Percentiles rank a stretch among this genome's conserved stretches.
These are phyloP conservation scores for Leavenworthia alabamica DNA, from an alignment of 345 rosid genomes.

Conservation along the genomic window DNA sequence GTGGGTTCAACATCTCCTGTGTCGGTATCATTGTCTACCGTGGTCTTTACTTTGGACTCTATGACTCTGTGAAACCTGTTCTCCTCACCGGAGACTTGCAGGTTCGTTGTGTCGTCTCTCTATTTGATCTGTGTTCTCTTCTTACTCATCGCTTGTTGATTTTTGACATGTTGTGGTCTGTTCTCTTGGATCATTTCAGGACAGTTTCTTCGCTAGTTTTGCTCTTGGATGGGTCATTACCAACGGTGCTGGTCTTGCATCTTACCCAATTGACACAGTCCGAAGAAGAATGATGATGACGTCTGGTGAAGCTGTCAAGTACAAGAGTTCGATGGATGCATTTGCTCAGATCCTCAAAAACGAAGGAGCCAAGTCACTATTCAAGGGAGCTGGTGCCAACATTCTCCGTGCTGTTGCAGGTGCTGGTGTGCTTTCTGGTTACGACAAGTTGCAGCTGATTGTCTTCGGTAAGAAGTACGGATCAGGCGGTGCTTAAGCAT, in stretches of 20 bases:
- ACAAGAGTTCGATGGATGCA: conserved; percentile 70
- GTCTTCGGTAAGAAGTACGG: conserved; percentile 79
- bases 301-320: conserved; percentile 83
- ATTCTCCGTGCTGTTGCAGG: conserved; percentile 83
- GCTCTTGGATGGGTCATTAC: conserved; percentile 83
- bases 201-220: conserved; percentile 83
- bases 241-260: conserved; percentile 77
- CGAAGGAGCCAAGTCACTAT: conserved; percentile 73
- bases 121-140: not conserved
- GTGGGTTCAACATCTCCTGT: conserved; percentile 79
- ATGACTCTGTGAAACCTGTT: conserved; percentile 78
- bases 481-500: conserved; percentile 53
- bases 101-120: conserved; percentile 32
- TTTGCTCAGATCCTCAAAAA: conserved; percentile 68
- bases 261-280: conserved; percentile 80
- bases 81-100: conserved; percentile 46
- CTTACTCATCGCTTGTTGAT: no score
- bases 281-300: conserved; percentile 99
- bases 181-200: conserved; percentile 41
- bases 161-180: not conserved
- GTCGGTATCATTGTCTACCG: conserved; percentile 79
- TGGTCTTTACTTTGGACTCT: conserved; percentile 77
- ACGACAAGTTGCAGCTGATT: conserved; percentile 75
- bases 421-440: conserved; percentile 91
- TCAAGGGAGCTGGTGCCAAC: conserved; percentile 93